These are phyloP conservation scores for Pseudonectria foliicola DNA, from an alignment of 2,329 filamentous ascomycete species.

Conservation along the genomic window DNA sequence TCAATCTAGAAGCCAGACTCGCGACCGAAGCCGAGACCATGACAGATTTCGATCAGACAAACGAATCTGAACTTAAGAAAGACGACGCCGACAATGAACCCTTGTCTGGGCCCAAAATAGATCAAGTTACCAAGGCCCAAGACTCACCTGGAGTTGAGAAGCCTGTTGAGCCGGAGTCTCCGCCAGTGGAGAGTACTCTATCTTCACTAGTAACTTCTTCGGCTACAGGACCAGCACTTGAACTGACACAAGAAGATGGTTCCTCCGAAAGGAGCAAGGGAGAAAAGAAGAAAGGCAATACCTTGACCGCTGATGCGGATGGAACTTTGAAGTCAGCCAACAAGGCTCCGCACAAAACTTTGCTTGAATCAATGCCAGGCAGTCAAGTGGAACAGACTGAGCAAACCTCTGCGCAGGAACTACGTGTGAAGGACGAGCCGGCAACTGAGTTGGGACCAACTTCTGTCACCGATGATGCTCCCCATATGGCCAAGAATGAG, in stretches of 20 bases:
- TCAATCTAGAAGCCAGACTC: neutral
- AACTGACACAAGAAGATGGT: neutral
- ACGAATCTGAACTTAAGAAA: no score
- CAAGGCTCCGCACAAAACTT: neutral
- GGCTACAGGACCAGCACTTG: neutral
- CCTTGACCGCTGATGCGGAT: neutral
- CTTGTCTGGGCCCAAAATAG: no score
- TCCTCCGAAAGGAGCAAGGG: conserved; percentile 18
- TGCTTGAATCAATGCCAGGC: neutral
- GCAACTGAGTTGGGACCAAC: no score
- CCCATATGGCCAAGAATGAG: no score
- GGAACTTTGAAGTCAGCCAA: neutral
- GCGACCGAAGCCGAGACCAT: neutral
- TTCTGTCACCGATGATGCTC: no score
- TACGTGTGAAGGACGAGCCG: no score
- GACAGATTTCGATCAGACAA: neutral
- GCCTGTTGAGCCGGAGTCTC: conserved; percentile 2
- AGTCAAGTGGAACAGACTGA: no score
- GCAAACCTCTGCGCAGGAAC: no score
- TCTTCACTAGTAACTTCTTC: neutral
- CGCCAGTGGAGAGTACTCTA: neutral
- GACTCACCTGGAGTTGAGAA: conserved; percentile 4
- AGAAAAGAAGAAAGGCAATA: conserved; percentile 7
- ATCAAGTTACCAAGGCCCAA: neutral
- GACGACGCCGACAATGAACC: no score